These are phyloP conservation scores for Cladophialophora bantiana DNA, from an alignment of 2,329 filamentous ascomycete genomes.

Conservation along the genomic window DNA sequence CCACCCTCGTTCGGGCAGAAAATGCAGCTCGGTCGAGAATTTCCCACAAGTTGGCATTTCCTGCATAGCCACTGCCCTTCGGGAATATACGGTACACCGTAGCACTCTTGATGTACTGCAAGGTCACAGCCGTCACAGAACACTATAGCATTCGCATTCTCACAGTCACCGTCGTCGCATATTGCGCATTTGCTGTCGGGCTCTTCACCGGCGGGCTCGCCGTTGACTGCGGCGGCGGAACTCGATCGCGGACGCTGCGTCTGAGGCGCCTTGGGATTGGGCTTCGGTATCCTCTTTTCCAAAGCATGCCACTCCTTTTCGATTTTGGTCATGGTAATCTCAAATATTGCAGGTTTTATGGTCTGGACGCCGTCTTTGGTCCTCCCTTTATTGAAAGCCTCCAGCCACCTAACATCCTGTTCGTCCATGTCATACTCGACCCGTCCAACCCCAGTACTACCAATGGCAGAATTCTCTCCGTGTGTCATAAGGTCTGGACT, in stretches of 20 bases:
- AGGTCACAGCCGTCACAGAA: conserved; percentile 98
- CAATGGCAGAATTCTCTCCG: conserved; percentile 62
- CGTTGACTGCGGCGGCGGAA: conserved; percentile 93
- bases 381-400: conserved; percentile 79
- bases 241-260: conserved; percentile 92
- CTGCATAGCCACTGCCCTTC: conserved; percentile 98
- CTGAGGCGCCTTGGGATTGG: conserved; percentile 93
- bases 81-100: conserved; percentile 97
- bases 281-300: conserved; percentile 95
- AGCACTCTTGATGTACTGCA: conserved; percentile 98
- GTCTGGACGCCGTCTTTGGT: conserved; percentile 76
- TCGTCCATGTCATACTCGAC: conserved; percentile 99
- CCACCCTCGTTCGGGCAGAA: conserved; percentile 98
- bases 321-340: conserved; percentile 98
- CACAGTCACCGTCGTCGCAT: conserved; percentile 98
- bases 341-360: conserved; percentile 92
- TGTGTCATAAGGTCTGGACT: conserved; percentile 63
- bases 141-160: conserved; percentile 98
- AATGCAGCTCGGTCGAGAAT: conserved; percentile 92
- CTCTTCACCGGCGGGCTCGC: conserved; percentile 87
- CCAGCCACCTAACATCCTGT: conserved; percentile 96
- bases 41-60: conserved; percentile 93
- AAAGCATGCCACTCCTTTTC: conserved; percentile 98
- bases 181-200: conserved; percentile 97
- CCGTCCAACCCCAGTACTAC: conserved; percentile 69